Base-by-base conservation (phyloP, 202 grass and related monocot species). In the Schoenoplectus tabernaemontani region DNA sequence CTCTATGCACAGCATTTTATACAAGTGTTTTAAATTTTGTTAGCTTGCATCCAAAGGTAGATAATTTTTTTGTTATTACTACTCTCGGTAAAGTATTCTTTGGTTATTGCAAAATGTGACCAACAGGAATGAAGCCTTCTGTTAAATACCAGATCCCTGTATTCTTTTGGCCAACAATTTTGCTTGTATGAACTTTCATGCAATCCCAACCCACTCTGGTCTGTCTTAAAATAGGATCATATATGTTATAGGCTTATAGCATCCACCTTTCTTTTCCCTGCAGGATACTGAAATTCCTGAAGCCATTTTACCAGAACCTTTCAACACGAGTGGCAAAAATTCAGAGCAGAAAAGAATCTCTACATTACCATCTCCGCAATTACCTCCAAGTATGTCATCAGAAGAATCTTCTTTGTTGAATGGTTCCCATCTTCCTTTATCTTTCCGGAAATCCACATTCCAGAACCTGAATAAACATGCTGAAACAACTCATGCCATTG, bases 231-330 rank as follows among this genome's bases (percentile, higher is more conserved):
- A 43, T 69, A 44, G 39, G 67, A 24, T 22, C 12, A 19, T 74
- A 5, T 41, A 23, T 71, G 7, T n/a, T n/a, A n/a, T n/a, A n/a
- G n/a, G n/a, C n/a, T 34, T 51, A 33, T 9, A 2, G 38, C 17
- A 4, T 64, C 15, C 7, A 32, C 16, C 19, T 33, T 34, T 33
- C 46, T 44, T 83, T 67, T 86, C 48, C 44, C 57, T 86, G 61
- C 85, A 99, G 96, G 79, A 53, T 71, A 89, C 81, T 58, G 87
- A 95, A 16, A 75, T 99, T 74, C 96, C 92, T 42, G 82, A 96
- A 83, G 91, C 88, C 63, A 81, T 77, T 39, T 83, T 99, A 86
- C 96, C 96, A 64, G 92, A 93, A 64, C 96, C 88, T 53, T 99
- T 99, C 64, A 93, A 84, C 87, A 64, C 64, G 48, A 78, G 46